Evolutionary conservation across 441 rosid species (phyloP).

Genomic region (Cnidoscolus chayamansa): DNA sequence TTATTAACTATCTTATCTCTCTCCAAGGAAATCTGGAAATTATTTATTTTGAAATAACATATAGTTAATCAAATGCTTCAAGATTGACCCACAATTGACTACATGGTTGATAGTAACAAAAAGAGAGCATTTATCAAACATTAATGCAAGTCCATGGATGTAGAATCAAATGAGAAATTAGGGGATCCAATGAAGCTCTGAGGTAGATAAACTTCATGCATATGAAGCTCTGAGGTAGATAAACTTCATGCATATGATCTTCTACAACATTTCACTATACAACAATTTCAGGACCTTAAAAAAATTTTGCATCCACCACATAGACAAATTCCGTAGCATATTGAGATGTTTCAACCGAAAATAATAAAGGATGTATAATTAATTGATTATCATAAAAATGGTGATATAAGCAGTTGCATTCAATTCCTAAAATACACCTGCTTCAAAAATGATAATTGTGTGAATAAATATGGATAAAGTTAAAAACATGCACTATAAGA

Average conservation of each 20-base stretch:
- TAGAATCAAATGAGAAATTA: not conserved
- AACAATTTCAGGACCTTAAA: not conserved
- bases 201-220: not conserved
- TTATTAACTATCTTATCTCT: conserved; percentile 49
- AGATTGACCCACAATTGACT: not conserved
- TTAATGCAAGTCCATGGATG: not conserved
- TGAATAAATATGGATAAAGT: not conserved
- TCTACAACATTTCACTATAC: not conserved
- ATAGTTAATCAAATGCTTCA: not conserved
- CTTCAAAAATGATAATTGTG: not conserved
- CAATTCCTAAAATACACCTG: not conserved
- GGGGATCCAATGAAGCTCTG: not conserved
- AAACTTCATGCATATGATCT: not conserved
- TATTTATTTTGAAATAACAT: conserved; percentile 6
- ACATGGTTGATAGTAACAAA: too few relatives aligned
- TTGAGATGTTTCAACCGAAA: not conserved
- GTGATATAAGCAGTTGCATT: not conserved
- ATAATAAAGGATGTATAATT: too few relatives aligned
- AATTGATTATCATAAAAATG: not conserved
- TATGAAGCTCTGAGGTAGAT: not conserved
- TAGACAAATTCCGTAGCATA: not conserved
- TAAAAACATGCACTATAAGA: not conserved
- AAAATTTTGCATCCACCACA: not conserved
- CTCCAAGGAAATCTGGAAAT: conserved; percentile 60
- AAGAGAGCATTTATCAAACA: not conserved